Evolutionary conservation across 1,284 basidiomycete genomes (phyloP).

Genomic region (Pholiota adiposa): DNA sequence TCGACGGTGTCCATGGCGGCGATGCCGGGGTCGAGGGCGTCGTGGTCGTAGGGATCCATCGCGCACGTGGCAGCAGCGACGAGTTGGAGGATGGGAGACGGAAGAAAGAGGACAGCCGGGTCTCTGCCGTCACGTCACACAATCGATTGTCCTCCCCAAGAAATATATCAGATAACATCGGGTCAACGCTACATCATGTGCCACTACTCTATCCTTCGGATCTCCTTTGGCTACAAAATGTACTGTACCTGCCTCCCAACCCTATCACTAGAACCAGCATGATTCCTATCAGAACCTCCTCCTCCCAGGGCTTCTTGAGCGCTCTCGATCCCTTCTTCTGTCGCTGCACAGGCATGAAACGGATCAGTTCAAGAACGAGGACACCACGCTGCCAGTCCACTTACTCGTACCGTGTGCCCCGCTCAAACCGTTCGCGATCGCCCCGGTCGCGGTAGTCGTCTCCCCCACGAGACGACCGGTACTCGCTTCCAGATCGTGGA

Average conservation of each 20-base stretch:
- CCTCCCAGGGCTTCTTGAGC: conserved; percentile 77
- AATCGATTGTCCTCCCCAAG: conserved; percentile 16
- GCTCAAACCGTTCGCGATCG: conserved; percentile 71
- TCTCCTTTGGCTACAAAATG: no score
- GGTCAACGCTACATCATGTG: conserved; percentile 11
- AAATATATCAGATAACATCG: conserved; percentile 11
- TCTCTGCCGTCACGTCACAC: conserved; percentile 36
- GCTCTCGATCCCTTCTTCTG: conserved; percentile 72
- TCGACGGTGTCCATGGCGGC: conserved; percentile 37
- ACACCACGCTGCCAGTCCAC: conserved; percentile 37
- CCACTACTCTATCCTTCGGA: neutral
- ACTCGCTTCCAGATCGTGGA: conserved; percentile 45
- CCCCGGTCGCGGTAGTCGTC: conserved; percentile 57
- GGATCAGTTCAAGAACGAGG: conserved; percentile 30
- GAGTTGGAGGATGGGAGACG: conserved; percentile 6
- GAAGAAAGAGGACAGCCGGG: conserved; percentile 8
- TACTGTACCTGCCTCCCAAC: no score
- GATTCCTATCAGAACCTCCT: conserved; percentile 58
- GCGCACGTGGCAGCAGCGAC: conserved; percentile 7
- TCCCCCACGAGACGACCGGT: conserved; percentile 37
- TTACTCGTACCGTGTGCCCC: conserved; percentile 77
- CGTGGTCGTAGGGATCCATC: conserved; percentile 36
- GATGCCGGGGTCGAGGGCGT: conserved; percentile 30
- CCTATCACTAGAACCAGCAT: no score
- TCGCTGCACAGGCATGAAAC: conserved; percentile 52